Conservation (phyloP, 2,329 filamentous ascomycete species). For the Trichoderma simmonsii region DNA sequence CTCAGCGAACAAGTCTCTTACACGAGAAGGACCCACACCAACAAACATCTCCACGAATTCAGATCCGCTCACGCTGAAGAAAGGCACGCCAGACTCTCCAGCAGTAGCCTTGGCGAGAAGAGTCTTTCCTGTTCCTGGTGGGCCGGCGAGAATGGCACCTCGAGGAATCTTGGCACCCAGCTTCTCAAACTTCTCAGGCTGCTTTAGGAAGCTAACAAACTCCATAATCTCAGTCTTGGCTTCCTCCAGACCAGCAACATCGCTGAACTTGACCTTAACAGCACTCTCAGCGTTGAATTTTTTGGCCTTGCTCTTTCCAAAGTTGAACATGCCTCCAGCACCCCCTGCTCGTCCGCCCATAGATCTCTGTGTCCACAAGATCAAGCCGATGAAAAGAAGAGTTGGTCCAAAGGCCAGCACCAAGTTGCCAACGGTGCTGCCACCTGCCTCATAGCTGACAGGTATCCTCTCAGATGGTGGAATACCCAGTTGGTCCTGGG, state of each 20-base stretch:
- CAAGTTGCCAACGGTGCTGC: slow-evolving; percentile 69
- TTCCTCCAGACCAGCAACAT: slow-evolving; percentile 97
- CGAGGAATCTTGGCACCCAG: slow-evolving; percentile 97
- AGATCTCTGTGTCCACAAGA: slow-evolving; percentile 75
- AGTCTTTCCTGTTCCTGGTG: slow-evolving; percentile 97
- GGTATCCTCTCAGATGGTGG: slow-evolving; percentile 87
- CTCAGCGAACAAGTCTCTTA: slow-evolving; percentile 90
- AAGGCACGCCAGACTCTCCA: slow-evolving; percentile 93
- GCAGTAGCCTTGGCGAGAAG: slow-evolving; percentile 95
- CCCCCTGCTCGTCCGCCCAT: slow-evolving; percentile 61
- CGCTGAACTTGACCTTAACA: slow-evolving; percentile 93
- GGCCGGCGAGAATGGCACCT: slow-evolving; percentile 94
- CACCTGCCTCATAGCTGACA: slow-evolving; percentile 79
- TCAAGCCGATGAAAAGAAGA: slow-evolving; percentile 75
- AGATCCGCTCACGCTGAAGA: slow-evolving; percentile 97
- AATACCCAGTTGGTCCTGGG: slow-evolving; percentile 83
- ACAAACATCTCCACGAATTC: slow-evolving; percentile 99
- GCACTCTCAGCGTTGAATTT: slow-evolving; percentile 97
- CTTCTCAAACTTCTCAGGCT: slow-evolving; percentile 87
- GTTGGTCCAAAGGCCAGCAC: slow-evolving; percentile 81
- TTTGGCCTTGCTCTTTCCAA: slow-evolving; percentile 93
- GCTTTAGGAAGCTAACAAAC: slow-evolving; percentile 95
- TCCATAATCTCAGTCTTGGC: slow-evolving; percentile 99
- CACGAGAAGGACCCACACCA: slow-evolving; percentile 92
- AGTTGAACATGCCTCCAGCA: slow-evolving; percentile 80